A percentile compares a stretch with the other conserved stretches of the same genome.
These are phyloP conservation scores for Rosa chinensis DNA, from an alignment of 306 rosid species.

Conservation along the genomic window DNA sequence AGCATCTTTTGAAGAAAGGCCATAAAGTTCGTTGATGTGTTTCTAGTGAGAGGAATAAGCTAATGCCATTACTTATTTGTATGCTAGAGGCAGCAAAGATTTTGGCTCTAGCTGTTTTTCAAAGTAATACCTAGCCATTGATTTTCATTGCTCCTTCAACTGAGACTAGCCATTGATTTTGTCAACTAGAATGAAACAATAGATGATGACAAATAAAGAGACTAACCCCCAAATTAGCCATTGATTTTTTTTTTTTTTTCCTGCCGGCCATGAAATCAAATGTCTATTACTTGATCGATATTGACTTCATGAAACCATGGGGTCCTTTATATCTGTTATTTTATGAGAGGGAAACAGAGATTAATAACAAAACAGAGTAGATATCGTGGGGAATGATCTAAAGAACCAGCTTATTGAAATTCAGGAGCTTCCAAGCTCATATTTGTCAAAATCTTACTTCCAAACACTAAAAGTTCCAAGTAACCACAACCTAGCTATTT, in stretches of 20 bases:
- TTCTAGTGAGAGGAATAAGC: not conserved
- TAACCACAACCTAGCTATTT: not conserved
- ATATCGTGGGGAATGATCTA: not conserved
- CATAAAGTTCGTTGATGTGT: constrained; percentile 2
- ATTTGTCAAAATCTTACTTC: not conserved
- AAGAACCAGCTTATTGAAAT: not conserved
- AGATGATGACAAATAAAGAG: not conserved
- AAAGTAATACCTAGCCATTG: not conserved
- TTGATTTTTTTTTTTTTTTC: not conserved
- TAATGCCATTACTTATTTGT: not conserved
- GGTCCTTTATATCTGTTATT: not conserved
- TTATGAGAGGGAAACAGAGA: not conserved
- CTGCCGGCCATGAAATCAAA: not conserved
- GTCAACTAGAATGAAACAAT: not conserved
- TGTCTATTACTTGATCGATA: not conserved
- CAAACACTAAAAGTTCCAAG: not conserved
- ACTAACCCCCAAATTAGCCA: not conserved
- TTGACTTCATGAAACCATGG: not conserved
- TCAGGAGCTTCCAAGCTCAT: not conserved
- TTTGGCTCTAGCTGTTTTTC: not conserved
- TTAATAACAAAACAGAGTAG: not conserved
- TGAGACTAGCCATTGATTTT: not conserved
- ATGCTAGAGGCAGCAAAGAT: not conserved
- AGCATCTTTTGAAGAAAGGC: not conserved
- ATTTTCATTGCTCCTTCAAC: too few relatives aligned